These are phyloP conservation scores for Aspergillus taichungensis DNA, from an alignment of 495 filamentous ascomycete species.

Conservation along the genomic window DNA sequence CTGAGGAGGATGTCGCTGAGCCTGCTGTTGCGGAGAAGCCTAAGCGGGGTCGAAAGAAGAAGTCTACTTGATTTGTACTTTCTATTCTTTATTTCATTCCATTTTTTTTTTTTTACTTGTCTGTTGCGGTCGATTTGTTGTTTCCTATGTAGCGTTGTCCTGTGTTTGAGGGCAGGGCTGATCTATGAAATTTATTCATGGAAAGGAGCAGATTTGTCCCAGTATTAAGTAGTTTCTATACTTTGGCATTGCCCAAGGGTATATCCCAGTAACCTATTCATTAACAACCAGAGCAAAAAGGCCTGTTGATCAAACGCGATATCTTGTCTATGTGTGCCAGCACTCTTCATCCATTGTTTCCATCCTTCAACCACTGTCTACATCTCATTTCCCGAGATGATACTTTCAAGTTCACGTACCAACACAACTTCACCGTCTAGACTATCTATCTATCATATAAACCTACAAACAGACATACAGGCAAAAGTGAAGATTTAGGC, in stretches of 20 bases:
- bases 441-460: not conserved
- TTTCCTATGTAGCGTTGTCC: not conserved
- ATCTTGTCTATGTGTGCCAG: too few relatives aligned
- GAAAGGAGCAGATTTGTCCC: too few relatives aligned
- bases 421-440: not conserved
- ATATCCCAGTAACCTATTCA: too few relatives aligned
- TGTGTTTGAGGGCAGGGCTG: not conserved
- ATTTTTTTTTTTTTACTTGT: not conserved
- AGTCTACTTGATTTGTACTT: conserved; percentile 5
- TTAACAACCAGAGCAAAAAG: too few relatives aligned
- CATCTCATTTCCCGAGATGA: too few relatives aligned
- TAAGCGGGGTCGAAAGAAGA: conserved; percentile 26
- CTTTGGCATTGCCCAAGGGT: too few relatives aligned
- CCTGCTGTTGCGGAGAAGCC: conserved; percentile 16
- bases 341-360: too few relatives aligned
- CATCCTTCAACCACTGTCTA: too few relatives aligned
- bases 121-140: not conserved
- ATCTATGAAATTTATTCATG: not conserved
- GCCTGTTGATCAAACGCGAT: too few relatives aligned
- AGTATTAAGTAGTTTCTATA: too few relatives aligned
- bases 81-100: not conserved
- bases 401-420: too few relatives aligned
- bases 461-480: not conserved
- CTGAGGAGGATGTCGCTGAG: conserved; percentile 2
- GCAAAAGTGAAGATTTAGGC: not conserved